Conservation (phyloP, 371 early-diverging fungal species). For the Zychaea mexicana region DNA sequence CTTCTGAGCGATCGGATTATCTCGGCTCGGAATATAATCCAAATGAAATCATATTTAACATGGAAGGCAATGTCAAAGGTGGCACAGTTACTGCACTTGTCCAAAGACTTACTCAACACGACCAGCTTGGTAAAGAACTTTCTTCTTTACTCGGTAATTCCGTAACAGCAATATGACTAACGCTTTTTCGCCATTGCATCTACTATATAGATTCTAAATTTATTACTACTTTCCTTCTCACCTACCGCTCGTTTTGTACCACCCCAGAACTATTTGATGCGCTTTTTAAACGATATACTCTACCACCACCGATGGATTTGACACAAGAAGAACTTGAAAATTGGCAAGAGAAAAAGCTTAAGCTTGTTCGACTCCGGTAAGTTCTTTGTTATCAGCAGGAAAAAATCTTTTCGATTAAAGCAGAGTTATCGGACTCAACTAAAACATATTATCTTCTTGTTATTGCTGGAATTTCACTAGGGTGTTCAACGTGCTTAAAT, state of each 20-base stretch:
- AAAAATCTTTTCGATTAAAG: no score
- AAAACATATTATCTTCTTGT: no score
- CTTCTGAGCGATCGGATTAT: conserved; percentile 57
- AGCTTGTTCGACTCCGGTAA: conserved; percentile 79
- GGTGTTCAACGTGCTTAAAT: conserved; percentile 91
- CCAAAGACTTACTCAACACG: conserved; percentile 89
- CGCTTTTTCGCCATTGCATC: background rate
- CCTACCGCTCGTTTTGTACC: conserved; percentile 86
- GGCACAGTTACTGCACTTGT: conserved; percentile 84
- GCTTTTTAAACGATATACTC: conserved; percentile 72
- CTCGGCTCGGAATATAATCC: conserved; percentile 72
- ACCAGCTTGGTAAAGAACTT: conserved; percentile 59
- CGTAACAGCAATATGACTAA: background rate
- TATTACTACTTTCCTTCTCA: conserved; percentile 84
- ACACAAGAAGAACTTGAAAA: conserved; percentile 63
- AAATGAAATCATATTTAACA: conserved; percentile 76
- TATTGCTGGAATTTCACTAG: no score
- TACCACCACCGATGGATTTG: conserved; percentile 74
- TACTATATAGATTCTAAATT: conserved; percentile 68
- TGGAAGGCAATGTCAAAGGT: conserved; percentile 89
- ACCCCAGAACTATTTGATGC: conserved; percentile 74
- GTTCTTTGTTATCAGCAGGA: no score
- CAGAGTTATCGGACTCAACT: no score
- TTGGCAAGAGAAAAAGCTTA: conserved; percentile 89
- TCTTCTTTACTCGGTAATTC: background rate